These are phyloP conservation scores for Helicostylum pulchrum DNA, from an alignment of 192 early-diverging fungal species.

Conservation along the genomic window DNA sequence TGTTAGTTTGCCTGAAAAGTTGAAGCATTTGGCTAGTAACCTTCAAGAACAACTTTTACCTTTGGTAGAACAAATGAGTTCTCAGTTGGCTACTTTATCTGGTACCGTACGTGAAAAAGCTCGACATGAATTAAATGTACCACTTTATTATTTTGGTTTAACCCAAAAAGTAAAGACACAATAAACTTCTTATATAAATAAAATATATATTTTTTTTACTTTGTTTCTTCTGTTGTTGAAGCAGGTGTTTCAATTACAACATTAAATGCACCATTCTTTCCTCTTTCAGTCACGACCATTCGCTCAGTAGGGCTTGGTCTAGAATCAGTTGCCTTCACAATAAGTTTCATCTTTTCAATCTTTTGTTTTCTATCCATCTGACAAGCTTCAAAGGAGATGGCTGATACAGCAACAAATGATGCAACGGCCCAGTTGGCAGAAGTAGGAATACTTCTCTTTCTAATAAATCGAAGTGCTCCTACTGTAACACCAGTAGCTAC, in stretches of 20 bases:
- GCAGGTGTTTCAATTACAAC: conserved; percentile 27
- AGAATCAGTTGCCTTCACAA: conserved; percentile 31
- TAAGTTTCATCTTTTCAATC: conserved; percentile 24
- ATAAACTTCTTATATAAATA: not conserved
- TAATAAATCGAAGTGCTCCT: conserved; percentile 37
- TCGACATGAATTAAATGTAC: conserved; percentile 28
- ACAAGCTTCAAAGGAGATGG: conserved; percentile 36
- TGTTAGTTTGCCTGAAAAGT: conserved; percentile 45
- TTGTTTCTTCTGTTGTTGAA: not conserved
- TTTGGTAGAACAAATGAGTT: conserved; percentile 41
- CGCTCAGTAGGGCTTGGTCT: conserved; percentile 1
- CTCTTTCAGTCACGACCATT: conserved; percentile 24
- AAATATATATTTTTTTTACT: not conserved
- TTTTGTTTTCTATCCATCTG: conserved; percentile 35
- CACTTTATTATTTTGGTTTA: conserved; percentile 27
- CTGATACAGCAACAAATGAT: conserved; percentile 34
- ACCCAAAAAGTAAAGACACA: conserved; percentile 3
- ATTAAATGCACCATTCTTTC: conserved; percentile 29
- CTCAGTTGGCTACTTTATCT: conserved; percentile 26
- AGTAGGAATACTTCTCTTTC: conserved; percentile 29
- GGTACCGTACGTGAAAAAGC: conserved; percentile 24
- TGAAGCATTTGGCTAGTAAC: conserved; percentile 45
- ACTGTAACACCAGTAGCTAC: conserved; percentile 33
- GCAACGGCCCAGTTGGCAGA: conserved; percentile 45
- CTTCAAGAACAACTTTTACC: conserved; percentile 50